These are phyloP conservation scores for Cladophialophora yegresii DNA, from an alignment of 2,329 filamentous ascomycete genomes.

Conservation along the genomic window DNA sequence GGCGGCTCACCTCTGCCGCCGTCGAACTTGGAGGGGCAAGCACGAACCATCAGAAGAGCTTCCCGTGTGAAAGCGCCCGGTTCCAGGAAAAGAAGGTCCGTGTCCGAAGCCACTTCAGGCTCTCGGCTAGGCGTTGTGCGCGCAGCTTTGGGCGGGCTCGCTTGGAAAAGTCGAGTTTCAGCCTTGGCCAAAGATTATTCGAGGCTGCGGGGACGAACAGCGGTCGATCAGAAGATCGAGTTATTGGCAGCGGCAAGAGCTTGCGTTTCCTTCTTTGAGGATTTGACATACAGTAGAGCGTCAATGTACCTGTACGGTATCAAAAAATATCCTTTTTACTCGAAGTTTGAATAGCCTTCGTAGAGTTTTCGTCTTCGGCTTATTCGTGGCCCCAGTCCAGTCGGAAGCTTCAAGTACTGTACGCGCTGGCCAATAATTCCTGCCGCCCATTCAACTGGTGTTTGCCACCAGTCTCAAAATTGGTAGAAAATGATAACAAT, in stretches of 20 bases:
- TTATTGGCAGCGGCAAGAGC: neutral
- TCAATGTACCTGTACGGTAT: neutral
- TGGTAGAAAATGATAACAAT: neutral
- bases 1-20: no score
- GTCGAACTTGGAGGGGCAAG: neutral
- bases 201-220: neutral
- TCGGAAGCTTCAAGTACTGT: neutral
- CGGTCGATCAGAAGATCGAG: neutral
- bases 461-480: neutral
- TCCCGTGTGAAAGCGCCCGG: neutral
- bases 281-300: neutral
- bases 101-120: neutral
- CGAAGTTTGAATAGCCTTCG: neutral
- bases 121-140: neutral
- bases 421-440: neutral
- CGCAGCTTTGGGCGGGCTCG: neutral
- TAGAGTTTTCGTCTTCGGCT: neutral
- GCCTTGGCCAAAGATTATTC: neutral
- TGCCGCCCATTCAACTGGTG: neutral
- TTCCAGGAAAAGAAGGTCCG: neutral
- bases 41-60: neutral
- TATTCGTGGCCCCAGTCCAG: neutral
- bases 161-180: neutral
- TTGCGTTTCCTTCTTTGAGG: neutral
- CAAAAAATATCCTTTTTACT: neutral